phyloP scores from a whole-genome alignment of 306 rosid genomes.

The Medicago arabica region DNA sequence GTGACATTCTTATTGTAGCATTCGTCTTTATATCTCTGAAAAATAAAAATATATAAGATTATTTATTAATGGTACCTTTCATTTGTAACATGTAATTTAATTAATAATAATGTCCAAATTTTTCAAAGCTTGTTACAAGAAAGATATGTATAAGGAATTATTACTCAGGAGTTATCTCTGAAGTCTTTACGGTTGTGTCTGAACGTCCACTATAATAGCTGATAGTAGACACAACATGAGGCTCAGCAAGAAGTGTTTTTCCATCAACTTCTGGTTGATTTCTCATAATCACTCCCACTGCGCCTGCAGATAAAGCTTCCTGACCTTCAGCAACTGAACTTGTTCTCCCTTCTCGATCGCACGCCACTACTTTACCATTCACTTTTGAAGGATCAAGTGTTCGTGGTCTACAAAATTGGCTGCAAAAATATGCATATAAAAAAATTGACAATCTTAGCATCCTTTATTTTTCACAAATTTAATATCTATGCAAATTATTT shows the following conservation, averaged over 20 bases:
- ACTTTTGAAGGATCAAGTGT: conserved; percentile 64
- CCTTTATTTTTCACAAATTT: no score
- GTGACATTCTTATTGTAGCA: conserved; percentile 34
- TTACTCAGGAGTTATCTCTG: conserved; percentile 19
- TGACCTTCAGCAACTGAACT: conserved; percentile 54
- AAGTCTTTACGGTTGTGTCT: accelerated
- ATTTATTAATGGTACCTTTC: background rate
- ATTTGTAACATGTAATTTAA: background rate
- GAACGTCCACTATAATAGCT: accelerated
- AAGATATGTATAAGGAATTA: background rate
- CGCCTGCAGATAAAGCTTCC: conserved; percentile 56
- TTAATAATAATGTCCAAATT: background rate
- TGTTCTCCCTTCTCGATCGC: conserved; percentile 49
- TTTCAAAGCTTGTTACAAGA: background rate
- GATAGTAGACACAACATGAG: conserved; percentile 55
- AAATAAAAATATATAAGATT: background rate
- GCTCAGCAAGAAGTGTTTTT: conserved; percentile 51
- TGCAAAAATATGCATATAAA: background rate
- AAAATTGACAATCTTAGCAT: background rate
- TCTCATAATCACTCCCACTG: conserved; percentile 58
- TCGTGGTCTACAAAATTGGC: conserved; percentile 45
- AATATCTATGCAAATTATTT: no score
- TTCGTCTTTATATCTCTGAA: conserved; percentile 21
- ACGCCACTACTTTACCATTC: conserved; percentile 59
- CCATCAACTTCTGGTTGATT: conserved; percentile 41